Evolutionary conservation across 345 rosid species (phyloP).

Genomic region (Eucalyptus urophylla): DNA sequence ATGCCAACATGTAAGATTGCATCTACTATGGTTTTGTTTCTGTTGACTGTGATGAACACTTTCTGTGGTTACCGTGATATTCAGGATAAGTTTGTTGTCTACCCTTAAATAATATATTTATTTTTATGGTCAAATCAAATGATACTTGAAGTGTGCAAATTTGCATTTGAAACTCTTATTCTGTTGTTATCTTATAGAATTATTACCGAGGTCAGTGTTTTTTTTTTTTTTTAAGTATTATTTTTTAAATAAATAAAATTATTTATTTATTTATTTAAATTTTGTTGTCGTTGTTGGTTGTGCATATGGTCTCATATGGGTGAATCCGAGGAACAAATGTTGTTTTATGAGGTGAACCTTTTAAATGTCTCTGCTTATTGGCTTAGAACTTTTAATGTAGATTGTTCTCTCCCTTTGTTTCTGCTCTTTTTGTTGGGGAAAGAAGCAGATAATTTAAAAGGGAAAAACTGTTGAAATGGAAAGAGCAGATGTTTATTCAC

Average conservation of each 20-base stretch:
- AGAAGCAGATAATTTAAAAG: neutral
- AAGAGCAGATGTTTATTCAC: neutral
- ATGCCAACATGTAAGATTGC: constrained; percentile 52
- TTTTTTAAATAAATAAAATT: no score
- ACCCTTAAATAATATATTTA: neutral
- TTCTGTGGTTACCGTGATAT: neutral
- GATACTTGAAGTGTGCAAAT: neutral
- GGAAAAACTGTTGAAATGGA: neutral
- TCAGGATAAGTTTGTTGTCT: neutral
- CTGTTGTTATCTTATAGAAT: neutral
- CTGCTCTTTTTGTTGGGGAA: neutral
- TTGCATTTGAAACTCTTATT: neutral
- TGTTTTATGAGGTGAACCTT: neutral
- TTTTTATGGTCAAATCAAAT: neutral
- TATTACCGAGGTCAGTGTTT: neutral
- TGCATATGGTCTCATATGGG: neutral
- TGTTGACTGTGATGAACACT: neutral
- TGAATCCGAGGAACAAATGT: neutral
- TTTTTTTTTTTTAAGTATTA: neutral
- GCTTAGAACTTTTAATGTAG: neutral
- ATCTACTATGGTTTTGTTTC: neutral
- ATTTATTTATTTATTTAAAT: no score
- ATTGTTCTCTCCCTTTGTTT: neutral
- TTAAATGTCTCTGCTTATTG: neutral
- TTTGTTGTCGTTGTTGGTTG: neutral